Conservation (phyloP, 2,329 filamentous ascomycete species). For the Remersonia thermophila region DNA sequence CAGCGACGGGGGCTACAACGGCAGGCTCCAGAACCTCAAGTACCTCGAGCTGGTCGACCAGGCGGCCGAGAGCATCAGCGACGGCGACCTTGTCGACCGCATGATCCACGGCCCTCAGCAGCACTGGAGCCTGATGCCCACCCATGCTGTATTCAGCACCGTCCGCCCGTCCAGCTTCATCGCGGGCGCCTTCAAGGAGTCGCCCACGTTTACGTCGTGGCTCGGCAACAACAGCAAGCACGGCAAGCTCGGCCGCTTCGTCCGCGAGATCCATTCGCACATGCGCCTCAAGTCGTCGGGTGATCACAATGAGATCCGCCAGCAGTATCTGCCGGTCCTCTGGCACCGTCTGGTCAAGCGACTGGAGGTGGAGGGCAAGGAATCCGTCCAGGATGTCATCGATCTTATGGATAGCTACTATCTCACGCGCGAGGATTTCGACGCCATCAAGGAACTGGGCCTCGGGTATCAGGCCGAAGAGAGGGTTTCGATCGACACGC, state of each 20-base stretch:
- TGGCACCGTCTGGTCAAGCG: conserved; percentile 70
- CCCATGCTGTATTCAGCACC: conserved; percentile 89
- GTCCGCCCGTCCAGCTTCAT: conserved; percentile 83
- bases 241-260: conserved; percentile 61
- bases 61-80: conserved; percentile 91
- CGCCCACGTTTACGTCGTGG: conserved; percentile 74
- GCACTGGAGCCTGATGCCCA: conserved; percentile 96
- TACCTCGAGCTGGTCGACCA: conserved; percentile 75
- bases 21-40: conserved; percentile 63
- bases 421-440: conserved; percentile 87
- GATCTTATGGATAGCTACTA: conserved; percentile 96
- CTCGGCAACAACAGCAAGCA: conserved; percentile 89
- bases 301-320: conserved; percentile 84
- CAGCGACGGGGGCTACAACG: conserved; percentile 43
- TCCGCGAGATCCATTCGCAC: conserved; percentile 92
- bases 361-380: conserved; percentile 68
- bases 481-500: conserved; percentile 63
- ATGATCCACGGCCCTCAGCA: conserved; percentile 99
- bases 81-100: conserved; percentile 87
- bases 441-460: conserved; percentile 81
- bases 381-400: conserved; percentile 71
- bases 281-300: conserved; percentile 87
- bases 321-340: conserved; percentile 82
- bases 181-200: conserved; percentile 62
- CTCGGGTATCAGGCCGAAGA: conserved; percentile 73